These are phyloP conservation scores for Draba incana DNA, from an alignment of 345 rosid genomes.

Conservation along the genomic window DNA sequence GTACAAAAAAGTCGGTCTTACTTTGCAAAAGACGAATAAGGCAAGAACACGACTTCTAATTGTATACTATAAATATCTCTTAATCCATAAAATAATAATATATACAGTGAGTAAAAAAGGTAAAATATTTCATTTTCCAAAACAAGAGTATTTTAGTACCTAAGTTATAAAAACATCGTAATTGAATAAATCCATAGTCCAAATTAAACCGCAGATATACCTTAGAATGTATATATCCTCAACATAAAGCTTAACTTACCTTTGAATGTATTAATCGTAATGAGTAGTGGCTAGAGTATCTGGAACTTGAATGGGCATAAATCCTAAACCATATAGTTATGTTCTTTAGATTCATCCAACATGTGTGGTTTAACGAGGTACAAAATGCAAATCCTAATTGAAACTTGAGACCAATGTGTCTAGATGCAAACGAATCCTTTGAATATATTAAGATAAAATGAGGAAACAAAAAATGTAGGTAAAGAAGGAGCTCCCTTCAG, in stretches of 20 bases:
- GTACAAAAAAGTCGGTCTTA: conserved; percentile 16
- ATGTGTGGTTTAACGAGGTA: not conserved
- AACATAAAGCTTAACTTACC: conserved; percentile 3
- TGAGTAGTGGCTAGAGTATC: conserved; percentile 20
- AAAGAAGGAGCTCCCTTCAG: conserved; percentile 99
- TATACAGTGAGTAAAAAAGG: not conserved
- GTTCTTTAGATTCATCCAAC: not conserved
- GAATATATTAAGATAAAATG: not conserved
- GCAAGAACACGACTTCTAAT: conserved; percentile 21
- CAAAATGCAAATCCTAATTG: not conserved
- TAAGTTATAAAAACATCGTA: not conserved
- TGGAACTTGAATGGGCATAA: not conserved
- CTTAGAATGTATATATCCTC: not conserved
- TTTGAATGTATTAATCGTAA: conserved; percentile 12
- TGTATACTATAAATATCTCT: not conserved
- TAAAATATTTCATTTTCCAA: conserved; percentile 1
- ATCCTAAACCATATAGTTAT: conserved; percentile 4
- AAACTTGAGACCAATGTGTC: not conserved
- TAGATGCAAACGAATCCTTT: not conserved
- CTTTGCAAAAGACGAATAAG: conserved; percentile 10
- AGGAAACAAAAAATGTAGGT: conserved; percentile 21
- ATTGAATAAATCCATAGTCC: conserved; percentile 2
- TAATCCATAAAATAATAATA: not conserved
- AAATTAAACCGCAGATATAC: not conserved
- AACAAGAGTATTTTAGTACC: not conserved